phyloP scores from a whole-genome alignment of 192 early-diverging fungal species.

The Backusella liffmaniae region DNA sequence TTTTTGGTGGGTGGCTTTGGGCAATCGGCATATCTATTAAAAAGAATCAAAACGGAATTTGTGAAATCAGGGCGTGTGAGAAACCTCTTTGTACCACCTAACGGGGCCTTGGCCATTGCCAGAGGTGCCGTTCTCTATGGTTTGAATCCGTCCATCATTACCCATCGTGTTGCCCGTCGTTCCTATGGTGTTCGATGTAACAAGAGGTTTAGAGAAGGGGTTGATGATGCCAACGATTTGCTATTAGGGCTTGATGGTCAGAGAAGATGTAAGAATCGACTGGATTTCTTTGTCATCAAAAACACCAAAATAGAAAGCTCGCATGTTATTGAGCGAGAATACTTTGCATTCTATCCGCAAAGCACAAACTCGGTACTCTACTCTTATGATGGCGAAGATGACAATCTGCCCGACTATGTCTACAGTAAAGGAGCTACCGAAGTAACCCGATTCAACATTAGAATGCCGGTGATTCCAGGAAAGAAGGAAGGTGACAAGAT shows the following conservation, averaged over 20 bases:
- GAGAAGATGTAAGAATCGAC: background rate
- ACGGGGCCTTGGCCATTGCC: constrained; percentile 43
- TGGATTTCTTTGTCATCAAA: background rate
- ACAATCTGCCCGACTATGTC: background rate
- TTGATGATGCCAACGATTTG: background rate
- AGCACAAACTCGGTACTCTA: background rate
- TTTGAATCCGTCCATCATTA: constrained; percentile 30
- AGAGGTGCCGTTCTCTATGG: constrained; percentile 44
- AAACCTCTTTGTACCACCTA: constrained; percentile 36
- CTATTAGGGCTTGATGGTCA: background rate
- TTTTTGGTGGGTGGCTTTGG: constrained; percentile 52
- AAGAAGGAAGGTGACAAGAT: background rate
- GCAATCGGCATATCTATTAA: constrained; percentile 37
- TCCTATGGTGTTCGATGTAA: constrained; percentile 35
- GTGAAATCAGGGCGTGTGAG: constrained; percentile 23
- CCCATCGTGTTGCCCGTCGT: constrained; percentile 35
- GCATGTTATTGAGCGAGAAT: background rate
- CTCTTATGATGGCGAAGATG: background rate
- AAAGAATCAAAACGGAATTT: constrained; percentile 35
- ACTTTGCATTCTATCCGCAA: background rate
- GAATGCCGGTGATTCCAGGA: background rate
- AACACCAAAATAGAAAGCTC: background rate
- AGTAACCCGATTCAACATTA: background rate
- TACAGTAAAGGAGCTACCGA: background rate
- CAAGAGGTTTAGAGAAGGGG: background rate